Conservation (phyloP, 768 basidiomycete genomes). For the Candolleomyces aberdarensis region DNA sequence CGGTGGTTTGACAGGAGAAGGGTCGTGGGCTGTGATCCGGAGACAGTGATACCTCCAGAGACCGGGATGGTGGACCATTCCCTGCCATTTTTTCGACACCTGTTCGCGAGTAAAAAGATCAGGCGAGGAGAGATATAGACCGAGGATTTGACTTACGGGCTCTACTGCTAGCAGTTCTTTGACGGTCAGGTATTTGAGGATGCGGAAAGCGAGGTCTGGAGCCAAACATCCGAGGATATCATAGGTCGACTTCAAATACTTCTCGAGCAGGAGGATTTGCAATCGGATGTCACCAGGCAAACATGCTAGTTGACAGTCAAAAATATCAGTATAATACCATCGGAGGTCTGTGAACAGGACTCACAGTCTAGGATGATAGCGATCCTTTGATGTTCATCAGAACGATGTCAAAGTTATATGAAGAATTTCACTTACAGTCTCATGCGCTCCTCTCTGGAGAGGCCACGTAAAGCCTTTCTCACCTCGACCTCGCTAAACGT, state of each 20-base stretch:
- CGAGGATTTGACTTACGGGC: conserved; percentile 33
- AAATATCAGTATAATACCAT: conserved; percentile 3
- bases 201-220: conserved; percentile 58
- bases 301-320: conserved; percentile 44
- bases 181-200: conserved; percentile 55
- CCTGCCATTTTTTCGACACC: conserved; percentile 46
- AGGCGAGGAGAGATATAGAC: conserved; percentile 27
- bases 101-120: conserved; percentile 23
- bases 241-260: conserved; percentile 78
- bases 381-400: conserved; percentile 36
- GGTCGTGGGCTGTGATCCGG: conserved; percentile 69
- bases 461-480: conserved; percentile 55
- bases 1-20: conserved; percentile 61
- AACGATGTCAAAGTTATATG: not conserved
- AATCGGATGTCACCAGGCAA: conserved; percentile 82
- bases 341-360: conserved; percentile 11
- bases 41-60: conserved; percentile 79
- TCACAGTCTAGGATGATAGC: conserved; percentile 60
- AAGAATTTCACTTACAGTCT: conserved; percentile 52
- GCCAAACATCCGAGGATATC: conserved; percentile 76
- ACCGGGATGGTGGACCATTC: conserved; percentile 55
- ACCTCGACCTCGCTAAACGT: conserved; percentile 71
- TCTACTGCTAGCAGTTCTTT: conserved; percentile 60
- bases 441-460: conserved; percentile 69
- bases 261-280: conserved; percentile 81